Base-by-base conservation (phyloP, 2,329 filamentous ascomycete genomes). In the Aureobasidium sp. region DNA sequence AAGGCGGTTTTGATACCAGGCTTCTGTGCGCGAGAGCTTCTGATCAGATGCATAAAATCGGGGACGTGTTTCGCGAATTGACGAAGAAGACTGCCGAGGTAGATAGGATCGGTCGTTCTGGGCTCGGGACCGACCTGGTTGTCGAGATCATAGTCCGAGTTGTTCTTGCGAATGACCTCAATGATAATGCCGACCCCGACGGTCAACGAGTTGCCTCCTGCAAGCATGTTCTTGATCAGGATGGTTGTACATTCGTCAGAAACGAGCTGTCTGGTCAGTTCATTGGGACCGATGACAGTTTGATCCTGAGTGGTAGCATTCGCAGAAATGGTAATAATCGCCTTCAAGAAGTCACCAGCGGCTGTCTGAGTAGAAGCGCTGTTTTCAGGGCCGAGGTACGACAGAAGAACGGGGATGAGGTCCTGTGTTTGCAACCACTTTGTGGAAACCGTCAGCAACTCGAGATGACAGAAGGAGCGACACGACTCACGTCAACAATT, bases 101-200 rank as follows among this genome's bases (percentile, higher is more conserved):
- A 99, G 68, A 99, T 99, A 4, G 94, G 94, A 70, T 99, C 94
- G 57, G 91, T 93, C 0, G 93, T 93, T 60, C 87, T 80, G 2
- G 89, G 84, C 66, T 89, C 89, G 31, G 89, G 85, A 63, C 91
- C 90, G 53, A 88, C 85, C 64, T 92, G 86, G 68, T 92, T 89
- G 68, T 97, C 94, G 0, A 94, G 88, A 68, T 99, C 94, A 72
- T 99, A 99, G 75, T 99, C 94, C 0, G 94, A 97, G 73, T 99
- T 99, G 76, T 99, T 99, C 78, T 99, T 99, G 64, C 94, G 85
- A 72, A 99, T 99, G 49, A 99, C 94, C 76, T 99, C 94, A 66
- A 99, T 99, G 37, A 99, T 85, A 70, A 97, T 97, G 22, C 94
- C 94, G 12, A 99, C 94, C 54, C 94, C 94, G 17, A 97, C 95